Evolutionary conservation across 176 grass and related monocot species (phyloP), one percentile per base, ranked within the genome.

Genomic region (Oryza australiensis): DNA sequence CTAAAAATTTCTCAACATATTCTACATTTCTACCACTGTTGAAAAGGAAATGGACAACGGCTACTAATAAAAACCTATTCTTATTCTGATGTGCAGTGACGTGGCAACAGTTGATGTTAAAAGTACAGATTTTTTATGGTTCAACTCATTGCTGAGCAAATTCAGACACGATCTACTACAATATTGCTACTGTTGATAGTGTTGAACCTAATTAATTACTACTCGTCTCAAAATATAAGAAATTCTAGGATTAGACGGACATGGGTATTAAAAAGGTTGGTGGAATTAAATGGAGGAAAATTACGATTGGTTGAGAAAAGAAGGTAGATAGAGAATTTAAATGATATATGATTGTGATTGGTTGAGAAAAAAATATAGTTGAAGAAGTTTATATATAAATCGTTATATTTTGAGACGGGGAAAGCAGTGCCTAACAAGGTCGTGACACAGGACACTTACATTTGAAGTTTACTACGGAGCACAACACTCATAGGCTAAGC

Each of bases 381-480:
- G n/a, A n/a, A n/a, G n/a, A n/a, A n/a, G n/a, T n/a, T n/a, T n/a
- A n/a, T n/a, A n/a, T n/a, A n/a, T n/a, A n/a, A n/a, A n/a, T n/a
- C n/a, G n/a, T n/a, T n/a, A n/a, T n/a, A n/a, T n/a, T n/a, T n/a
- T n/a, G n/a, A n/a, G n/a, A n/a, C n/a, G n/a, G n/a, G n/a, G n/a
- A n/a, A n/a, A n/a, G n/a, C n/a, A n/a, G n/a, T n/a, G n/a, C 62
- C 18, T 67, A 79, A 86, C 77, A 81, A 81, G 77, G 62, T 75
- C 70, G 59, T 68, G 62, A 81, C 43, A 81, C 43, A 55, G 12
- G 60, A 30, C 24, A 30, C 24, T 23, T 40, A n/a, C 59, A 29
- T 38, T 72, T 77, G 38, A 48, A 20, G 70, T 77, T 69, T 70
- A 85, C 55, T 51, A 51, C 27, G 53, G 66, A 45, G 38, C 83